Evolutionary conservation across 2,329 filamentous ascomycete genomes (phyloP).

Genomic region (Pseudogymnoascus sp.): DNA sequence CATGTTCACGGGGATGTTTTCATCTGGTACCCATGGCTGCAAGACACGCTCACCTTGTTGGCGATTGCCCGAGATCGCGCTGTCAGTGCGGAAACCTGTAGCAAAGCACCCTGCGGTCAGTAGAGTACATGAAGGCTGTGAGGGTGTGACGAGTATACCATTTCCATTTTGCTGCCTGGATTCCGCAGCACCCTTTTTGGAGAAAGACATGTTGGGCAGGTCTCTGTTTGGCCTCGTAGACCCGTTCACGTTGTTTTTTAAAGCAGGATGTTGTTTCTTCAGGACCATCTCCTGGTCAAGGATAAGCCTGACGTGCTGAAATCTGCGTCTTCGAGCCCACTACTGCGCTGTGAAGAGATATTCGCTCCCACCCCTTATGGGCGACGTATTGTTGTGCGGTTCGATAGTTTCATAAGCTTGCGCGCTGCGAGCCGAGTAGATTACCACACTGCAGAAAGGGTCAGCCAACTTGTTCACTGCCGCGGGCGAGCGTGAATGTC

Average conservation of each 20-base stretch:
- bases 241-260: conserved; percentile 36
- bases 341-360: conserved; percentile 51
- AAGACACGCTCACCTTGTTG: conserved; percentile 64
- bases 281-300: conserved; percentile 51
- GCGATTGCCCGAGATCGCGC: conserved; percentile 73
- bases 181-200: conserved; percentile 51
- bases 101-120: neutral
- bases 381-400: conserved; percentile 22
- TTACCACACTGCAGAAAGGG: neutral
- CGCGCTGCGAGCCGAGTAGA: neutral
- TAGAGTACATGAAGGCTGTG: neutral
- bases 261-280: conserved; percentile 29
- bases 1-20: conserved; percentile 54
- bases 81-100: conserved; percentile 78
- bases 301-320: conserved; percentile 40
- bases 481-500: neutral
- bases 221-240: conserved; percentile 37
- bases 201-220: conserved; percentile 48
- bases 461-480: neutral
- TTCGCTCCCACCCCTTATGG: conserved; percentile 35
- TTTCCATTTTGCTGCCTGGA: conserved; percentile 3
- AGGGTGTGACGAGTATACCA: neutral
- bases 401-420: conserved; percentile 7
- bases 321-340: conserved; percentile 53
- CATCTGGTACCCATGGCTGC: conserved; percentile 71